Evolutionary conservation across 305 asterid genomes (phyloP).

Genomic region (Fraxinus velutina): DNA sequence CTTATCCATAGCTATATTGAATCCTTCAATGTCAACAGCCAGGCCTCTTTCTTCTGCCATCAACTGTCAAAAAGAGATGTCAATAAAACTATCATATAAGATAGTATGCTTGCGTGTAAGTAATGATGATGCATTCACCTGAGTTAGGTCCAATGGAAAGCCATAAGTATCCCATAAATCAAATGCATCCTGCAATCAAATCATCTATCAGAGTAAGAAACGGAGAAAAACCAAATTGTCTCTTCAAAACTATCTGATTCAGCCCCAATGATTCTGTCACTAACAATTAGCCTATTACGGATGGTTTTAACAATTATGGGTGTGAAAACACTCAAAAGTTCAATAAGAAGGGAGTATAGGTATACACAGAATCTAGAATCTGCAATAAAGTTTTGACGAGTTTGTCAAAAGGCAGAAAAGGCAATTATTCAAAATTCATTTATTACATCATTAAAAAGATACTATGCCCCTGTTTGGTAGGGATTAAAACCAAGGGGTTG

Average conservation of each 20-base stretch:
- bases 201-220: conserved; percentile 24
- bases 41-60: conserved; percentile 98
- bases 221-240: background rate
- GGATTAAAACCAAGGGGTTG: background rate
- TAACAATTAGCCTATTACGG: background rate
- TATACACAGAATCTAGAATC: background rate
- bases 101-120: background rate
- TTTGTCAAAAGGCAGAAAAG: background rate
- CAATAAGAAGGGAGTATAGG: background rate
- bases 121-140: conserved; percentile 44
- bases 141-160: conserved; percentile 95
- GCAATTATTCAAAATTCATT: background rate
- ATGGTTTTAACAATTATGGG: background rate
- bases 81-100: conserved; percentile 19
- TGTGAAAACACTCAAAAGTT: background rate
- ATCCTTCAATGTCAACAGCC: conserved; percentile 75
- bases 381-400: background rate
- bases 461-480: background rate
- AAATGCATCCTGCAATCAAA: conserved; percentile 81
- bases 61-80: conserved; percentile 45
- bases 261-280: background rate
- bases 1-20: conserved; percentile 63
- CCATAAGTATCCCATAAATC: conserved; percentile 96
- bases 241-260: background rate
- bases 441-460: background rate